Evolutionary conservation across 805 yeast species (phyloP).

Genomic region (Saturnispora halmiae): DNA sequence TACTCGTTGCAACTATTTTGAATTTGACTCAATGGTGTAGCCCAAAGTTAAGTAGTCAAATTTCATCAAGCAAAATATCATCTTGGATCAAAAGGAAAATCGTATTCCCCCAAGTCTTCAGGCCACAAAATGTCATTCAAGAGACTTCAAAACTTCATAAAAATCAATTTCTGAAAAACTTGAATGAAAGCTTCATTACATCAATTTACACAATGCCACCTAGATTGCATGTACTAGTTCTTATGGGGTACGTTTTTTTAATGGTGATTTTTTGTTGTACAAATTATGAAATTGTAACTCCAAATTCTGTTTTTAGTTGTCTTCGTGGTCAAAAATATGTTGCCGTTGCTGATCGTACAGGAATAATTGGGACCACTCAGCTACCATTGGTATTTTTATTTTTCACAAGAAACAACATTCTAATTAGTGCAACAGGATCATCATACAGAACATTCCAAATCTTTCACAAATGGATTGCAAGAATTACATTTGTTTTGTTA

Average conservation of each 20-base stretch:
- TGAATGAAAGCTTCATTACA: conserved; percentile 6
- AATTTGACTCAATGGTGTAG: conserved; percentile 30
- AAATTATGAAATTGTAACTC: conserved; percentile 22
- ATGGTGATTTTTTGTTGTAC: conserved; percentile 24
- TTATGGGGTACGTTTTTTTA: conserved; percentile 23
- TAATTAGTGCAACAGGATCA: conserved; percentile 27
- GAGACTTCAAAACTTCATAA: background rate
- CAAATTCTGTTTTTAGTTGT: conserved; percentile 27
- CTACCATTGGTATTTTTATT: conserved; percentile 30
- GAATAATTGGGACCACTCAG: conserved; percentile 35
- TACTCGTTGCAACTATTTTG: conserved; percentile 19
- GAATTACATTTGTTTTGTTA: conserved; percentile 32
- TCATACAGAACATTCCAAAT: conserved; percentile 30
- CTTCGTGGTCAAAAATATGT: conserved; percentile 24
- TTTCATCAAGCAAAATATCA: conserved; percentile 17
- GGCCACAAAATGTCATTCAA: conserved; percentile 12
- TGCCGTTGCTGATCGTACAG: conserved; percentile 37
- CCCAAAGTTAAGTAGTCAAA: conserved; percentile 23
- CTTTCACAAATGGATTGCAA: conserved; percentile 34
- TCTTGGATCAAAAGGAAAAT: conserved; percentile 29
- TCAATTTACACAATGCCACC: conserved; percentile 26
- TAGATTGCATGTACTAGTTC: conserved; percentile 26
- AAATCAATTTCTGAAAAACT: conserved; percentile 2
- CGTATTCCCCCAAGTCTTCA: conserved; percentile 26
- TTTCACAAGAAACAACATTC: conserved; percentile 30